These are phyloP conservation scores for Calonectria henricotiae DNA, from an alignment of 2,329 filamentous ascomycete genomes.

Conservation along the genomic window DNA sequence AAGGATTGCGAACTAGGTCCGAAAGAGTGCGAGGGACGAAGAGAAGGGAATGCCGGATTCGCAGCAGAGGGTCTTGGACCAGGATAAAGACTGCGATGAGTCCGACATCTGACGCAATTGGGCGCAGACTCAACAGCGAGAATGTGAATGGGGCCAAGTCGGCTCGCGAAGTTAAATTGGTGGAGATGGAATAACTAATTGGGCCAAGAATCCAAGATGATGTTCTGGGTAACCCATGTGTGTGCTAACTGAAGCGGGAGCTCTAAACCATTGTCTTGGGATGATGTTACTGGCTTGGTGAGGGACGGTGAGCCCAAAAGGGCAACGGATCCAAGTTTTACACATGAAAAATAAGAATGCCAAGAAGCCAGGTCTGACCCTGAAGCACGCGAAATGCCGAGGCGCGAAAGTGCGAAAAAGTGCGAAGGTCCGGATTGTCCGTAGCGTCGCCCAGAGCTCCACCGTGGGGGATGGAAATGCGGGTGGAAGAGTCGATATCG, in stretches of 20 bases:
- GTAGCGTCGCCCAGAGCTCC: constrained; percentile 7
- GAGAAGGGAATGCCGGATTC: not conserved
- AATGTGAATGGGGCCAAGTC: not conserved
- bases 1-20: constrained; percentile 2
- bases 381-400: not conserved
- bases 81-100: constrained; percentile 22
- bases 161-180: not conserved
- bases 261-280: not conserved
- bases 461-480: not conserved
- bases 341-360: not conserved
- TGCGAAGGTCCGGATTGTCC: constrained; percentile 18
- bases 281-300: not conserved
- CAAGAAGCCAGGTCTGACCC: not conserved
- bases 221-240: not conserved
- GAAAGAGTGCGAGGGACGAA: constrained; percentile 8
- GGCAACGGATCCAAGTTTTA: not conserved
- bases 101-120: constrained; percentile 14
- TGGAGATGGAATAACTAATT: not conserved
- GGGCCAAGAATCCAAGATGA: not conserved
- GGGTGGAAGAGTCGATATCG: constrained; percentile 2
- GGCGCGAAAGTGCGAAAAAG: constrained; percentile 11
- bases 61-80: constrained; percentile 6
- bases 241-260: constrained; percentile 11
- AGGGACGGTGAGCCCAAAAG: not conserved
- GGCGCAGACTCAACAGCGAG: not conserved